phyloP scores from a whole-genome alignment of 371 early-diverging fungal species.

The Circinella minor region DNA sequence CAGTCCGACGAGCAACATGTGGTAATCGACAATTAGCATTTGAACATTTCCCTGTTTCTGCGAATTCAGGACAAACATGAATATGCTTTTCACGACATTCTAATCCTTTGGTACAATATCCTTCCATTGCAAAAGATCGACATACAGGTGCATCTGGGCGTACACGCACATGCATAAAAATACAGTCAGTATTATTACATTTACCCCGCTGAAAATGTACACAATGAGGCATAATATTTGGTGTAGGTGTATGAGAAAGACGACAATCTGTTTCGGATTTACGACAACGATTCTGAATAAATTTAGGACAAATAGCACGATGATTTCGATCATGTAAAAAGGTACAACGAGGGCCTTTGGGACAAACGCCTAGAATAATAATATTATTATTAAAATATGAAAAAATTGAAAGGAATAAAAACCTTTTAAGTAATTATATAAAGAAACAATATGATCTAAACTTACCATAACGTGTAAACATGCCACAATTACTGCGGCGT shows the following conservation, averaged over 20 bases:
- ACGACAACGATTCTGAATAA: conserved; percentile 49
- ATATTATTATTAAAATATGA: background rate
- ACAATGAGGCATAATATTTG: conserved; percentile 58
- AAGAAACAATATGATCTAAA: background rate
- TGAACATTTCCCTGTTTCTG: conserved; percentile 57
- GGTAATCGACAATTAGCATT: conserved; percentile 62
- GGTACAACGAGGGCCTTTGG: conserved; percentile 31
- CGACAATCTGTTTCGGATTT: conserved; percentile 41
- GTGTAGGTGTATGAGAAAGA: conserved; percentile 55
- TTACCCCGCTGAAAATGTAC: conserved; percentile 56
- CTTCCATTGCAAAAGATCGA: conserved; percentile 59
- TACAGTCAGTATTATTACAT: conserved; percentile 53
- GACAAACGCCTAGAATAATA: conserved; percentile 39
- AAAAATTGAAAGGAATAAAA: background rate
- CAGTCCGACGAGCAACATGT: conserved; percentile 51
- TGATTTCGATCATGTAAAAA: conserved; percentile 56
- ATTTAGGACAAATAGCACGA: conserved; percentile 60
- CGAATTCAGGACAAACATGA: conserved; percentile 66
- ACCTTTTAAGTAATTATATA: too few species aligned
- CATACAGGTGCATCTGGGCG: conserved; percentile 61
- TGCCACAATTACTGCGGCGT: conserved; percentile 32
- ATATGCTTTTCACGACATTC: conserved; percentile 58
- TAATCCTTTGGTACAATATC: conserved; percentile 57
- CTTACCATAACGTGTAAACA: conserved; percentile 49
- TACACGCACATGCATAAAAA: conserved; percentile 57